A percentile compares a stretch with the other conserved stretches of the same genome.
phyloP scores from a whole-genome alignment of 2,329 filamentous ascomycete species.

The Nemania diffusa region DNA sequence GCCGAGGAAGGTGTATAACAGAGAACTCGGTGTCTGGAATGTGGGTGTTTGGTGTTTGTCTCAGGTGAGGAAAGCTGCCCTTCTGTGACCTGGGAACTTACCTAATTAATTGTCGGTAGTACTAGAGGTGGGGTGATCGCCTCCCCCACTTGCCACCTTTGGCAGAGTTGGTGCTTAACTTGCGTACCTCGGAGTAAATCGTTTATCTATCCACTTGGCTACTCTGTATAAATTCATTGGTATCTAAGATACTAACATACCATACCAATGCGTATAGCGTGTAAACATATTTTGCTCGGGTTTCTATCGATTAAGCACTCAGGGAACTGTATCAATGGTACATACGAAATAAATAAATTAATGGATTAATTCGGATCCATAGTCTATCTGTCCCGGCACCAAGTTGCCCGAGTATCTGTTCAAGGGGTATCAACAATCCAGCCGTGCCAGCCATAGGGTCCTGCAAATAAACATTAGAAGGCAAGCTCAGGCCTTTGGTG shows the following conservation, averaged over 20 bases:
- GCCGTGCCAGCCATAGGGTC: neutral
- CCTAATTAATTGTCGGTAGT: neutral
- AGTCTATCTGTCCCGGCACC: constrained; percentile 14
- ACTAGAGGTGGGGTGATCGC: constrained; percentile 3
- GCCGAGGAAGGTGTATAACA: neutral
- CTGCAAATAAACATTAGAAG: constrained; percentile 40
- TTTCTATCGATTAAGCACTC: too few species aligned
- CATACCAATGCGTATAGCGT: too few species aligned
- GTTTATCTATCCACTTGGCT: too few species aligned
- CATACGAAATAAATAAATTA: neutral
- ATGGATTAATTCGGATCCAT: neutral
- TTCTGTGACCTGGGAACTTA: neutral
- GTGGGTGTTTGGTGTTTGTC: constrained; percentile 29
- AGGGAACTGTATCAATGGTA: too few species aligned
- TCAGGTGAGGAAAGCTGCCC: constrained; percentile 7
- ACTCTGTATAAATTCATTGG: too few species aligned
- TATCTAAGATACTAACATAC: too few species aligned
- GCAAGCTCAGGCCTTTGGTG: constrained; percentile 46
- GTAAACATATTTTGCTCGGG: too few species aligned
- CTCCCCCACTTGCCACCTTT: constrained; percentile 10
- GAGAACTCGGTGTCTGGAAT: constrained; percentile 3
- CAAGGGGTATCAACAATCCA: constrained; percentile 34
- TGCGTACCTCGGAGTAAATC: neutral
- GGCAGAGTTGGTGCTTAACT: neutral
- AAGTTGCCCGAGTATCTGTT: constrained; percentile 13